phyloP scores from a whole-genome alignment of 1,284 basidiomycete genomes.

The Lentinula novae-zelandiae region DNA sequence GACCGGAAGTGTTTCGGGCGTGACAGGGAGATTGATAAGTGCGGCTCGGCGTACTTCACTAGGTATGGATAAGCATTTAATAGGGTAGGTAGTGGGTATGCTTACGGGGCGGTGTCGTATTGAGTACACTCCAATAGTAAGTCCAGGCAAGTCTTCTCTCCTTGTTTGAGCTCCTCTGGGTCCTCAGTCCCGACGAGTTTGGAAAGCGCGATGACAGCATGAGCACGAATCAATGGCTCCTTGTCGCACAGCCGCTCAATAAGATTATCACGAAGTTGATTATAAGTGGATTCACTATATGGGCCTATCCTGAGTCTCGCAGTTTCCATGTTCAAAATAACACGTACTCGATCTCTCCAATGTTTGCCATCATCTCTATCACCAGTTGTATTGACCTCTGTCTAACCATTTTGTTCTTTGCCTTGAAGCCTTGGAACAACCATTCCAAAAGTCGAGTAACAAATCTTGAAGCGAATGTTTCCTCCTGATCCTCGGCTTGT shows the following conservation, averaged over 20 bases:
- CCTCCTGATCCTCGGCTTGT: slow-evolving; percentile 52
- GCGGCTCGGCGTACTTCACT: slow-evolving; percentile 92
- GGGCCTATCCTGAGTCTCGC: background rate
- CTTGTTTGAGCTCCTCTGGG: slow-evolving; percentile 60
- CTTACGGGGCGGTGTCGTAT: slow-evolving; percentile 79
- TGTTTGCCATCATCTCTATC: slow-evolving; percentile 76
- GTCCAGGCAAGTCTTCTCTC: slow-evolving; percentile 62
- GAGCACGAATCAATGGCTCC: slow-evolving; percentile 78
- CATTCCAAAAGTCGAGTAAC: slow-evolving; percentile 71
- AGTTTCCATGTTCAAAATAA: background rate
- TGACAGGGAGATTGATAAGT: slow-evolving; percentile 75
- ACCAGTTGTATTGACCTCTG: slow-evolving; percentile 79
- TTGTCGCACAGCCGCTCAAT: slow-evolving; percentile 86
- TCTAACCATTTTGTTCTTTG: slow-evolving; percentile 88
- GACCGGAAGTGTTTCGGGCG: slow-evolving; percentile 55
- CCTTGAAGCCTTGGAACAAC: slow-evolving; percentile 79
- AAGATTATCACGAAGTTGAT: slow-evolving; percentile 62
- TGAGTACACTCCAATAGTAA: slow-evolving; percentile 72
- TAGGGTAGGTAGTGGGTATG: slow-evolving; percentile 15
- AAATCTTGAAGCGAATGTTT: slow-evolving; percentile 75
- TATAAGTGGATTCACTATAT: slow-evolving; percentile 79
- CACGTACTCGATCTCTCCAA: slow-evolving; percentile 82
- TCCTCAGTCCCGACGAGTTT: slow-evolving; percentile 82
- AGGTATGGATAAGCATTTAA: background rate
- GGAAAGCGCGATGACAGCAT: slow-evolving; percentile 82